Percentiles rank a stretch among this genome's conserved stretches.
Conservation (phyloP, 108 stramenopile species). For the Pseudonitzschia multiseries region DNA sequence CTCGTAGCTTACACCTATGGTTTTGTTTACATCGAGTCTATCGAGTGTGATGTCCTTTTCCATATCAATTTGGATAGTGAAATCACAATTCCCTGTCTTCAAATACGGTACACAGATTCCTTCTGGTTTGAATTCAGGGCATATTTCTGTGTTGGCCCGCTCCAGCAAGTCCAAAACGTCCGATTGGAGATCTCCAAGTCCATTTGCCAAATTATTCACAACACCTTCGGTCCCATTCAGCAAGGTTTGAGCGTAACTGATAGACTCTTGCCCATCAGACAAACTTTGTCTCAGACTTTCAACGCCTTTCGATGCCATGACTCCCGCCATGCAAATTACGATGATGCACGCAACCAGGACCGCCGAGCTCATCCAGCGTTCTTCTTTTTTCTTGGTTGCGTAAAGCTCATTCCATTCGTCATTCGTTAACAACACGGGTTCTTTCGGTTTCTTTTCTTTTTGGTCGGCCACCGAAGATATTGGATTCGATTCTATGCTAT, state of each 20-base stretch:
- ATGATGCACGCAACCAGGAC: constrained; percentile 1
- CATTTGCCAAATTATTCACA: background rate
- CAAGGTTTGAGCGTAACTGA: constrained; percentile 7
- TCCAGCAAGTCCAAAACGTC: constrained; percentile 5
- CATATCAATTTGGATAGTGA: background rate
- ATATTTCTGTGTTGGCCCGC: background rate
- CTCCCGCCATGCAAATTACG: constrained; percentile 4
- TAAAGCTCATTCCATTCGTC: constrained; percentile 11
- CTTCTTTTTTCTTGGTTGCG: constrained; percentile 20
- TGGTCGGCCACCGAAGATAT: background rate
- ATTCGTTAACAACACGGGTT: background rate
- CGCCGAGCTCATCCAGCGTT: constrained; percentile 1
- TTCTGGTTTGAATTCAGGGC: constrained; percentile 8
- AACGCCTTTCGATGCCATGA: constrained; percentile 14
- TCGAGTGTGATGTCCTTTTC: background rate
- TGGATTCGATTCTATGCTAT: background rate
- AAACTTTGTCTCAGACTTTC: constrained; percentile 8
- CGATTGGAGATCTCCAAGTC: constrained; percentile 1
- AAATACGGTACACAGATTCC: background rate
- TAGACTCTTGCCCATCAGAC: background rate
- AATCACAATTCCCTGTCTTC: constrained; percentile 3
- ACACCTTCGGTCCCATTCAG: background rate
- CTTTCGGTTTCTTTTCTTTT: background rate
- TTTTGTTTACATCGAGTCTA: constrained; percentile 4
- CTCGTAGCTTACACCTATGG: background rate